These are phyloP conservation scores for Saccharomycopsis javanensis DNA, from an alignment of 805 yeast species.

Conservation along the genomic window DNA sequence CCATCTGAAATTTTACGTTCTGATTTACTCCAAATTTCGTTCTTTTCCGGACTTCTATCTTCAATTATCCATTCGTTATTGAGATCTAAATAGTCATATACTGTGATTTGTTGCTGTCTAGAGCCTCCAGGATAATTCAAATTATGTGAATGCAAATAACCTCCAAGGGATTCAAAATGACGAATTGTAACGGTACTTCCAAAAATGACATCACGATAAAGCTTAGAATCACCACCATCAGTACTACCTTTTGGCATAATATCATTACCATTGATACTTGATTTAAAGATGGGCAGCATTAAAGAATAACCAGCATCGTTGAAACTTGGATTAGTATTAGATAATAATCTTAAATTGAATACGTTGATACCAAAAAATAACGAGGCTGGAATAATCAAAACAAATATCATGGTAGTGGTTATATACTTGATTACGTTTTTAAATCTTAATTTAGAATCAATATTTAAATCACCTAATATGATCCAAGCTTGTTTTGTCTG, in stretches of 20 bases:
- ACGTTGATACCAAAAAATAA: slow-evolving; percentile 10
- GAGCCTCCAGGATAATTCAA: slow-evolving; percentile 56
- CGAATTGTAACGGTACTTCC: slow-evolving; percentile 31
- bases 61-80: slow-evolving; percentile 74
- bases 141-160: slow-evolving; percentile 73
- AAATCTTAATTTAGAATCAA: slow-evolving; percentile 31
- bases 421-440: slow-evolving; percentile 43
- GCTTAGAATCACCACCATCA: slow-evolving; percentile 22
- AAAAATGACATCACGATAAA: slow-evolving; percentile 34
- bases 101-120: slow-evolving; percentile 69
- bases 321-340: slow-evolving; percentile 20
- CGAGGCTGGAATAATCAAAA: slow-evolving; percentile 7
- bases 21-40: slow-evolving; percentile 24
- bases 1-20: slow-evolving; percentile 39
- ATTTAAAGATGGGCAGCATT: slow-evolving; percentile 13
- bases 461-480: slow-evolving; percentile 58
- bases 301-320: slow-evolving; percentile 22
- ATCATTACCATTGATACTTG: slow-evolving; percentile 11
- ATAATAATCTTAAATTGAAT: slow-evolving; percentile 10
- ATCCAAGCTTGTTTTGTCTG: slow-evolving; percentile 51
- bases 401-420: slow-evolving; percentile 30
- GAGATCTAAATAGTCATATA: slow-evolving; percentile 48
- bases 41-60: slow-evolving; percentile 28
- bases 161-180: slow-evolving; percentile 47
- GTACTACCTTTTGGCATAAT: slow-evolving; percentile 53